Percentiles rank a stretch among this genome's conserved stretches.
phyloP scores from a whole-genome alignment of 2,329 filamentous ascomycete species.

The Graphilbum fragrans region DNA sequence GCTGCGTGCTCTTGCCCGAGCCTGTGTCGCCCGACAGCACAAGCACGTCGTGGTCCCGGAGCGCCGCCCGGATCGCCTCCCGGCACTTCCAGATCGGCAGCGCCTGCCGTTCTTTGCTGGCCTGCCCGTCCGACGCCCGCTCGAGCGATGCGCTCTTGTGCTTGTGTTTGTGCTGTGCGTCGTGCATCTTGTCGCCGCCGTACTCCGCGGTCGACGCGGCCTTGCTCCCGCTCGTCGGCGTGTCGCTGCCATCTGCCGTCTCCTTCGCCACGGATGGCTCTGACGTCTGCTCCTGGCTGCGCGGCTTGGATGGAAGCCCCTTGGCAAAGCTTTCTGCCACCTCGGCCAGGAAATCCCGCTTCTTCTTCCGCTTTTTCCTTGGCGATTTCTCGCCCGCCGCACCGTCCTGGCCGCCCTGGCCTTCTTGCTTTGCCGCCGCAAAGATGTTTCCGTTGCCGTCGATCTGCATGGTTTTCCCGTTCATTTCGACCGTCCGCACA shows the following conservation, averaged over 20 bases:
- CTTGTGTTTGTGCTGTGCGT: too few species aligned
- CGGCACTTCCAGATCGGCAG: constrained; percentile 73
- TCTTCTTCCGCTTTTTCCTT: not conserved
- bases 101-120: constrained; percentile 37
- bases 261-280: not conserved
- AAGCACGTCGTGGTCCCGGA: constrained; percentile 47
- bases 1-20: constrained; percentile 92
- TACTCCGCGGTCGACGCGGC: too few species aligned
- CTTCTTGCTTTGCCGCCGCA: not conserved
- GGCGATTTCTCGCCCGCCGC: too few species aligned
- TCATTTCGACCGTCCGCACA: too few species aligned
- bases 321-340: not conserved
- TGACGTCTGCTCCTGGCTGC: not conserved
- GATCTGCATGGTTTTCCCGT: not conserved
- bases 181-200: too few species aligned
- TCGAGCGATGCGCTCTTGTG: not conserved
- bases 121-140: not conserved
- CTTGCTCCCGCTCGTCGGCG: too few species aligned
- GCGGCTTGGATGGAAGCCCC: not conserved
- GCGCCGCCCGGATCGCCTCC: constrained; percentile 51
- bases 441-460: not conserved
- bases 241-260: too few species aligned
- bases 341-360: not conserved
- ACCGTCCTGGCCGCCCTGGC: not conserved
- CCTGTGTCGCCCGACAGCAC: constrained; percentile 89